Conservation (phyloP, 352 stramenopile genomes). For the Phytophthora crassamura region DNA sequence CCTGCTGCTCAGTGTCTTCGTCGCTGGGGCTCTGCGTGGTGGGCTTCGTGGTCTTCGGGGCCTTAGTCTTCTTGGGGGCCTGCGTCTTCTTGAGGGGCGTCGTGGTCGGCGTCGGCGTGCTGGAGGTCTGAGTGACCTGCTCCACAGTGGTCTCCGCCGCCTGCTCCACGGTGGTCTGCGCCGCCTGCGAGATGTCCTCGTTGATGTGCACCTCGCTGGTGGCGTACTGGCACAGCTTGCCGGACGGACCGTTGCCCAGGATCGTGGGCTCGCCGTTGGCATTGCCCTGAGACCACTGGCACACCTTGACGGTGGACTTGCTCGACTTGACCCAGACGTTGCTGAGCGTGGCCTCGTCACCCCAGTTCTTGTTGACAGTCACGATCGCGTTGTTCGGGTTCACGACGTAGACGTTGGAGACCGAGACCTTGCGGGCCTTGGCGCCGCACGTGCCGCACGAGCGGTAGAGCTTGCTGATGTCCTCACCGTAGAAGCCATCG, state of each 20-base stretch:
- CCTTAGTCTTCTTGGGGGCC: too few species aligned
- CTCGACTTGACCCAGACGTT: conserved; percentile 24
- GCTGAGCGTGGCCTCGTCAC: conserved; percentile 21
- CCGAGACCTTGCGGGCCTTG: conserved; percentile 23
- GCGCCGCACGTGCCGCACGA: neutral
- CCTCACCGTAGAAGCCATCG: too few species aligned
- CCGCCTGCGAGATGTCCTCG: conserved; percentile 17
- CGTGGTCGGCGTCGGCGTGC: too few species aligned
- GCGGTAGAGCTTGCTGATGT: too few species aligned
- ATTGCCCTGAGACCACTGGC: conserved; percentile 22
- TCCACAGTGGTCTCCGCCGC: too few species aligned
- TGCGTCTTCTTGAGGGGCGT: too few species aligned
- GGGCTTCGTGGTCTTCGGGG: too few species aligned
- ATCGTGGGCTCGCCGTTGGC: conserved; percentile 16
- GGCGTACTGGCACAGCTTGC: conserved; percentile 23
- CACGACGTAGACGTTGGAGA: conserved; percentile 28
- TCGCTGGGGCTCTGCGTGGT: too few species aligned
- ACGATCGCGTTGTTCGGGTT: conserved; percentile 17
- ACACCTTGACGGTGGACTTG: conserved; percentile 15
- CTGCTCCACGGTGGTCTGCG: neutral
- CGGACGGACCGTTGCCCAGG: conserved; percentile 11
- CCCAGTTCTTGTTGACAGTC: conserved; percentile 30
- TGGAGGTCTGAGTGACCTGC: too few species aligned
- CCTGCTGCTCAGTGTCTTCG: too few species aligned
- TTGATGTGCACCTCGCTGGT: conserved; percentile 31